A percentile compares a stretch with the other conserved stretches of the same genome.
Conservation (phyloP, 2,329 filamentous ascomycete species). For the Amauroascus verrucosus region DNA sequence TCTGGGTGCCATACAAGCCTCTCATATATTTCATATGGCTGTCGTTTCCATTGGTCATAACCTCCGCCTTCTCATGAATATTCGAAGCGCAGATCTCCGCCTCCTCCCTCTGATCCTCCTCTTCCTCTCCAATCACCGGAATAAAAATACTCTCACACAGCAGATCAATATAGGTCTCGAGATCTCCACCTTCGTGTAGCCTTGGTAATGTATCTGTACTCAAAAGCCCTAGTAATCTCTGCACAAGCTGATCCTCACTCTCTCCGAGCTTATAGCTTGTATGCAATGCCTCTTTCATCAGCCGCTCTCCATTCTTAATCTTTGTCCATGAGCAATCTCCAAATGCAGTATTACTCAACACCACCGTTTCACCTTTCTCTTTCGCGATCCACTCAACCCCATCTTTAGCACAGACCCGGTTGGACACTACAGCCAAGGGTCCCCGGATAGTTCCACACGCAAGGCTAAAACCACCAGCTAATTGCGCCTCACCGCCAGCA, state of each 20-base stretch:
- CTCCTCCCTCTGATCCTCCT: conserved; percentile 28
- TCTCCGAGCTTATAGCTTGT: conserved; percentile 36
- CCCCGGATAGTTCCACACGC: conserved; percentile 48
- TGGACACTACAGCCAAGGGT: conserved; percentile 51
- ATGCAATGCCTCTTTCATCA: conserved; percentile 42
- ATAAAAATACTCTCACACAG: conserved; percentile 53
- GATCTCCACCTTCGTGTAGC: conserved; percentile 39
- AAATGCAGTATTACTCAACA: conserved; percentile 52
- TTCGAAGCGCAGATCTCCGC: conserved; percentile 32
- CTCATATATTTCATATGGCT: conserved; percentile 26
- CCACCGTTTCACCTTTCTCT: conserved; percentile 43
- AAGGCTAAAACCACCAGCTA: conserved; percentile 53
- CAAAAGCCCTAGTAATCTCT: conserved; percentile 44
- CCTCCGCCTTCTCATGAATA: conserved; percentile 18
- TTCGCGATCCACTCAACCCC: conserved; percentile 44
- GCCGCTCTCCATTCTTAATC: conserved; percentile 47
- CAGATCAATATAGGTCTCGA: conserved; percentile 47
- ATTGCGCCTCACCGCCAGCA: conserved; percentile 42
- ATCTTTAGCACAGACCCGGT: conserved; percentile 45
- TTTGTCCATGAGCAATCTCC: conserved; percentile 53
- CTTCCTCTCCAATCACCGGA: conserved; percentile 44
- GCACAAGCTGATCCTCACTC: conserved; percentile 41
- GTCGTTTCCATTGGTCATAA: conserved; percentile 17
- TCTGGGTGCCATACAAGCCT: conserved; percentile 54
- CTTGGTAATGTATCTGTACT: conserved; percentile 47